phyloP scores from a whole-genome alignment of 1,284 basidiomycete species.

The Papiliotrema laurentii region DNA sequence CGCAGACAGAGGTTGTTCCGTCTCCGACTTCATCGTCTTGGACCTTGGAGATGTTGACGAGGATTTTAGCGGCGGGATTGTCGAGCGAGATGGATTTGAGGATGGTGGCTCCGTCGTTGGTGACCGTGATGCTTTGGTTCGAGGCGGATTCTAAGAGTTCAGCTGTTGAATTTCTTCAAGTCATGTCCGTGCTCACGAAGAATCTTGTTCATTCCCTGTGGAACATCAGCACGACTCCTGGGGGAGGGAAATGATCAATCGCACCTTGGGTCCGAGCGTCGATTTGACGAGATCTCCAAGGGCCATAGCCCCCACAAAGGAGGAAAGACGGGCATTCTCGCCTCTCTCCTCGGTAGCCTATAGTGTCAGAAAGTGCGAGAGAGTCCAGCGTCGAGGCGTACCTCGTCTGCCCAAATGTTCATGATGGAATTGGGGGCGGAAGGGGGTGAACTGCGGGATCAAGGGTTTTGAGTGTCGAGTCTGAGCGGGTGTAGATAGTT shows the following conservation, averaged over 20 bases:
- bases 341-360: slow-evolving; percentile 95
- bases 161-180: neutral
- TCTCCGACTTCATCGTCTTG: slow-evolving; percentile 99
- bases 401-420: slow-evolving; percentile 50
- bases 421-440: slow-evolving; percentile 24
- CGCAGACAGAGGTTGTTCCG: slow-evolving; percentile 92
- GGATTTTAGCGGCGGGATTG: slow-evolving; percentile 97
- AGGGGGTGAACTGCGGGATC: no score
- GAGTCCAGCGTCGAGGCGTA: slow-evolving; percentile 16
- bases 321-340: slow-evolving; percentile 97
- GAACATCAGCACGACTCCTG: no score
- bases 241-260: no score
- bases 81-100: slow-evolving; percentile 96
- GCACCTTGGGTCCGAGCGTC: slow-evolving; percentile 91
- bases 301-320: slow-evolving; percentile 94
- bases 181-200: slow-evolving; percentile 38
- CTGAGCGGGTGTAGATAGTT: no score
- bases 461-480: no score
- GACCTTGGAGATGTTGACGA: slow-evolving; percentile 99
- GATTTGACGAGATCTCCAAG: slow-evolving; percentile 98
- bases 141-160: slow-evolving; percentile 66
- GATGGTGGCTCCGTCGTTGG: slow-evolving; percentile 98
- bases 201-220: slow-evolving; percentile 54
- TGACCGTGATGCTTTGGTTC: slow-evolving; percentile 90
- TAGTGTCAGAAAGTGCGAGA: neutral